Base-by-base conservation (phyloP, 495 filamentous ascomycete species). In the Talaromyces wortmannii region DNA sequence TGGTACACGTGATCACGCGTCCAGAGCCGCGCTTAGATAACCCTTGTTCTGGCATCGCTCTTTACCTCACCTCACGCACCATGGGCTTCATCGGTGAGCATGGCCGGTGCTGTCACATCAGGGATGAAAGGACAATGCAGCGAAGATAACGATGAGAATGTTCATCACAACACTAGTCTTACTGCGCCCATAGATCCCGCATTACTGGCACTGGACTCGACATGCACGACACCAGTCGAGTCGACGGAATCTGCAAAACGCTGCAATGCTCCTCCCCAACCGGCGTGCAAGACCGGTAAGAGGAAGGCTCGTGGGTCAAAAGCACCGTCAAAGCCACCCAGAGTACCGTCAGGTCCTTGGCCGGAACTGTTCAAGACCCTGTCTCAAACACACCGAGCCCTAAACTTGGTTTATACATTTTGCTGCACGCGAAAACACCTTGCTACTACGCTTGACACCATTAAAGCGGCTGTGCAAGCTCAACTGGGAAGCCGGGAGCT, bases 401-500 rank as follows among this genome's bases (percentile, higher is more conserved):
- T 98, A 53, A 97, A 96, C 61, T 69, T 97, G 4, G 90, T 97
- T 6, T 95, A 89, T 62, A 97, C 94, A 0, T 97, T 98, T 69
- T 91, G 88, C 68, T 92, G 84, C 63, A 92, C 92, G 7, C 85
- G 95, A 7, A 95, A 95, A 64, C 90, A 96, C 57, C 74, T 97
- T 7, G 85, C 86, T 0, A 97, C 94, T 0, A 96, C 95, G 0
- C 91, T 96, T 61, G 86, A 92, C 18, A 96, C 84, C 43, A 87
- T 98, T 50, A 89, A 86, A 58, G 77, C 83, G 0, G 83, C 94
- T 0, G 92, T 97, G 0, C 91, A 97, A 68, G 81, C 78, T 1
- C 90, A 96, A 65, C 88, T 83, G 48, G 86, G 89, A 60, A 65
- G 63, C 10, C 79, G 83, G 30, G 73, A 83, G 31, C 70, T 97